A percentile compares a stretch with the other conserved stretches of the same genome.
phyloP scores from a whole-genome alignment of 768 basidiomycete species.

The Tricholoma bakamatsutake region DNA sequence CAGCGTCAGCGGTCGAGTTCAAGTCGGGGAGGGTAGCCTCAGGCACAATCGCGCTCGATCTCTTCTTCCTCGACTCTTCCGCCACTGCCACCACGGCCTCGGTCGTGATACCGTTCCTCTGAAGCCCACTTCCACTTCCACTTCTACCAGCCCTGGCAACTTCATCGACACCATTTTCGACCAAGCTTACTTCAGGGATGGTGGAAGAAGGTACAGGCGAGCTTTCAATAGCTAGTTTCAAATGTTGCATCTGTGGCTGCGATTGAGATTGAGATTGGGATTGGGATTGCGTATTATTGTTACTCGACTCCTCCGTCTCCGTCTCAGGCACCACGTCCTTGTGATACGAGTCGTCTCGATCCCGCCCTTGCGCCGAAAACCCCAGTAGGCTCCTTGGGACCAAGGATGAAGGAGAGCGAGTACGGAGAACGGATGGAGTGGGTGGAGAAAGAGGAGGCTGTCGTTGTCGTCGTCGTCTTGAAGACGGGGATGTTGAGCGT shows the following conservation, averaged over 20 bases:
- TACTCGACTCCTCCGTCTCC: conserved; percentile 9
- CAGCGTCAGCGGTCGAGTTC: background rate
- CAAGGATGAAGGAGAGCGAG: background rate
- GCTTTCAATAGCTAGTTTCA: background rate
- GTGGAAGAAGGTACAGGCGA: background rate
- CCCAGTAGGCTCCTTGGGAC: background rate
- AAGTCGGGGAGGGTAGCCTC: background rate
- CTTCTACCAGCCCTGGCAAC: background rate
- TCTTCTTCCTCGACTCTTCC: background rate
- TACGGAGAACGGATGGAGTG: background rate
- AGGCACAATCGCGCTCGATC: background rate
- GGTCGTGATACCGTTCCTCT: background rate
- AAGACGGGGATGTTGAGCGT: too few species aligned
- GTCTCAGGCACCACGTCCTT: conserved; percentile 15
- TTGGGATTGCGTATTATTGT: conserved; percentile 10
- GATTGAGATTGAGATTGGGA: background rate
- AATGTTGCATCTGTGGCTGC: background rate
- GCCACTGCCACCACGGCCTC: background rate
- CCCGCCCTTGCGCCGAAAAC: background rate
- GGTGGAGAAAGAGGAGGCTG: background rate
- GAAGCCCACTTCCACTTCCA: background rate
- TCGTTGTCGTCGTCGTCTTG: background rate
- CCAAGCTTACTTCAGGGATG: background rate
- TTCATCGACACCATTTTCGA: background rate
- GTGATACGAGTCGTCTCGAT: conserved; percentile 11